Evolutionary conservation across 306 rosid genomes (phyloP).

Genomic region (Mimosa bimucronata): DNA sequence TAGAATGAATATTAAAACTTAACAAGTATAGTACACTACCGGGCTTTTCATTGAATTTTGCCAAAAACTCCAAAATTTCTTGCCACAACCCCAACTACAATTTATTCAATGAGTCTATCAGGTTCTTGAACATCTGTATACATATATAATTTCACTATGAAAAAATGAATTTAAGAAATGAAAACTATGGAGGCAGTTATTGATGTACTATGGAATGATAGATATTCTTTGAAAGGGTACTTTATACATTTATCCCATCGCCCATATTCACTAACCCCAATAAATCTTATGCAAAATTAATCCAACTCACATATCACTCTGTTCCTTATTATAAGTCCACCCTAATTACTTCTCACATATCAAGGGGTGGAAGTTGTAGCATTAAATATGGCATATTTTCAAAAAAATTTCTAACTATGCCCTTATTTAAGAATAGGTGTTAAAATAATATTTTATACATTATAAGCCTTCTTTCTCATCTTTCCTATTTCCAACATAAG

Average conservation of each 20-base stretch:
- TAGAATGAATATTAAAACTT: not conserved
- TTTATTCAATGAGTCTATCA: not conserved
- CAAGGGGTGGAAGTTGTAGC: too few species aligned
- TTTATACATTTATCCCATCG: not conserved
- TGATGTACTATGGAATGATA: not conserved
- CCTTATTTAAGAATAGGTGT: too few species aligned
- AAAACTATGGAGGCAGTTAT: not conserved
- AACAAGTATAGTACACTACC: not conserved
- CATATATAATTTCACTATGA: not conserved
- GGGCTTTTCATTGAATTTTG: not conserved
- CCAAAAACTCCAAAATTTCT: not conserved
- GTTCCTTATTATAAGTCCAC: too few species aligned
- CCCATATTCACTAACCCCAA: not conserved
- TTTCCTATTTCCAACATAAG: too few species aligned
- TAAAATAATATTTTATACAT: too few species aligned
- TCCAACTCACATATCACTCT: not conserved
- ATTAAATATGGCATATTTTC: too few species aligned
- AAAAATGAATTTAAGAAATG: not conserved
- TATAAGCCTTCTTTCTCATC: too few species aligned
- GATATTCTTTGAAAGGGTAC: not conserved
- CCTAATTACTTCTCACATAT: too few species aligned
- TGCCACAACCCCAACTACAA: not conserved
- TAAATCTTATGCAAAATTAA: not conserved
- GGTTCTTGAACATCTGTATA: not conserved
- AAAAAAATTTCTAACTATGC: too few species aligned